A percentile compares a stretch with the other conserved stretches of the same genome.
Conservation (phyloP, 495 filamentous ascomycete species). For the Chaetomium cochliodes region DNA sequence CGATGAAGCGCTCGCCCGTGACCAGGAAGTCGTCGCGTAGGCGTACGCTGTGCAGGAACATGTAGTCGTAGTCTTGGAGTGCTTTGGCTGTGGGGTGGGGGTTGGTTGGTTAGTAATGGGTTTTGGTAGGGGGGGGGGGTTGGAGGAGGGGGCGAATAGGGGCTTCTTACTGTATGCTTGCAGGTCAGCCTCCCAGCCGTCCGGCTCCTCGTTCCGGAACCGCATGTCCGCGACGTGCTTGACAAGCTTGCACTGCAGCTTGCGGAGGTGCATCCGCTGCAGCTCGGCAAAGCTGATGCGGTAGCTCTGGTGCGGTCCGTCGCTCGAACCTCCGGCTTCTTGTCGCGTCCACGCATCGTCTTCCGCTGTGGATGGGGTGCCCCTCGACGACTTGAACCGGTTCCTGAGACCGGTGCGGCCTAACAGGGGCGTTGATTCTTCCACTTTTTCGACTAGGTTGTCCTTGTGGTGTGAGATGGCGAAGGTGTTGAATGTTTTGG, state of each 20-base stretch:
- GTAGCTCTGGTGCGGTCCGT: not conserved
- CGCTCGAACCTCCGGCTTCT: not conserved
- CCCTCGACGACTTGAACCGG: not conserved
- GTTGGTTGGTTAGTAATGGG: not conserved
- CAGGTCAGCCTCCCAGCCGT: not conserved
- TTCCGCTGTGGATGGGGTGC: not conserved
- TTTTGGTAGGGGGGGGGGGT: too few species aligned
- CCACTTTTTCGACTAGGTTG: not conserved
- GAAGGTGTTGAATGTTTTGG: not conserved
- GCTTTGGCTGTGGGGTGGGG: not conserved
- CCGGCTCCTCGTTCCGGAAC: not conserved
- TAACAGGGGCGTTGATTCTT: not conserved
- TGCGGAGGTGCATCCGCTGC: conserved; percentile 7
- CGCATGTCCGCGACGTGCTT: not conserved
- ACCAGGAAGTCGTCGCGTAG: not conserved
- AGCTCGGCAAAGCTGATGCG: conserved; percentile 8
- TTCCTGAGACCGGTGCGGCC: not conserved
- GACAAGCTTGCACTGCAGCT: conserved; percentile 2
- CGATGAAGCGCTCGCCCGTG: conserved; percentile 1
- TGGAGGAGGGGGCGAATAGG: not conserved
- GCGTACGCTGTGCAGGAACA: not conserved
- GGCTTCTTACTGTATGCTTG: not conserved
- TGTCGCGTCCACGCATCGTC: not conserved
- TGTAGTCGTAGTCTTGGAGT: conserved; percentile 2
- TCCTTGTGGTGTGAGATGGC: not conserved